These are phyloP conservation scores for Pseudofabraea citricarpa DNA, from an alignment of 2,329 filamentous ascomycete species.

Conservation along the genomic window DNA sequence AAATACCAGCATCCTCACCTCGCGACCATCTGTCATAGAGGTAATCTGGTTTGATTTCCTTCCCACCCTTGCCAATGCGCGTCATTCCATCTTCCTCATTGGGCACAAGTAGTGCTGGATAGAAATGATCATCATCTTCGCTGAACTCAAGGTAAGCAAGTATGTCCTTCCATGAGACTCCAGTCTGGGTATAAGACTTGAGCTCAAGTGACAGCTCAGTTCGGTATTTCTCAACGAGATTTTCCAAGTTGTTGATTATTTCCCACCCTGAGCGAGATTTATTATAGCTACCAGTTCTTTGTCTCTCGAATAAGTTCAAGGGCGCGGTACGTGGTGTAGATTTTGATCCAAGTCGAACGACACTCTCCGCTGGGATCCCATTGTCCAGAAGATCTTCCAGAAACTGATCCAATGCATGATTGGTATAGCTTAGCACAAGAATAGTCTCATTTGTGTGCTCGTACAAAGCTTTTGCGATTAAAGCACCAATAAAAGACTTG, in stretches of 20 bases:
- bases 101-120: conserved; percentile 49
- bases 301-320: conserved; percentile 40
- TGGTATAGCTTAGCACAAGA: conserved; percentile 61
- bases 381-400: conserved; percentile 55
- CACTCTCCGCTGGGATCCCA: conserved; percentile 40
- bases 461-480: conserved; percentile 50
- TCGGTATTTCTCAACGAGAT: conserved; percentile 6
- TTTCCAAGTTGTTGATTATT: conserved; percentile 27
- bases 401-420: conserved; percentile 60
- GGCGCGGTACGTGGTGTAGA: conserved; percentile 38
- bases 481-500: conserved; percentile 65
- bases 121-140: conserved; percentile 42
- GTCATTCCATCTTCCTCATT: conserved; percentile 36
- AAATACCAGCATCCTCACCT: conserved; percentile 37
- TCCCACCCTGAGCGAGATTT: conserved; percentile 3
- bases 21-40: conserved; percentile 45
- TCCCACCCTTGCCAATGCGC: conserved; percentile 38
- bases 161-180: conserved; percentile 16
- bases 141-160: conserved; percentile 43
- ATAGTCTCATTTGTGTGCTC: conserved; percentile 43
- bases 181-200: conserved; percentile 2
- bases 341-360: conserved; percentile 60
- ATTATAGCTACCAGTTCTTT: conserved; percentile 22
- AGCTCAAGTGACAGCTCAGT: conserved; percentile 3
- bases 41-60: conserved; percentile 37